Percentiles rank a stretch among this genome's conserved stretches.
Conservation (phyloP, 164 flowering plant genomes). For the Vitis riparia region DNA sequence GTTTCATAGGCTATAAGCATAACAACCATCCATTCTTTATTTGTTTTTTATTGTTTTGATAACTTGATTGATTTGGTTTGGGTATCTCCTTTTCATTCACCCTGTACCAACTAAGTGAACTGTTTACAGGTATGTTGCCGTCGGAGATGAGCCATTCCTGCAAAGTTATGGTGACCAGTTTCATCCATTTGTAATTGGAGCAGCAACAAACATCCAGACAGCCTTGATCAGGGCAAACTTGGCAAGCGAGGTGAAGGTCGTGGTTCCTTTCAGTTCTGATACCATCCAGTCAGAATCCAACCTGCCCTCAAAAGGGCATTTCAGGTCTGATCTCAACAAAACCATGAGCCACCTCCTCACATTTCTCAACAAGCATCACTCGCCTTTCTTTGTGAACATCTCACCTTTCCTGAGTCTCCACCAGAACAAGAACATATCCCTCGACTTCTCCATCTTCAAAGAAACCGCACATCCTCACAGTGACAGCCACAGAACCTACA, state of each 20-base stretch:
- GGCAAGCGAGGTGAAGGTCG: constrained; percentile 64
- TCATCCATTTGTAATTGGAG: constrained; percentile 69
- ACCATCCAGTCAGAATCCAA: constrained; percentile 50
- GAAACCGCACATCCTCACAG: constrained; percentile 47
- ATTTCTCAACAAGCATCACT: constrained; percentile 61
- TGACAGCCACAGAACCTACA: constrained; percentile 59
- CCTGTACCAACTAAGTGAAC: neutral
- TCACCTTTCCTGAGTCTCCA: constrained; percentile 65
- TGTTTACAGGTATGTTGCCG: constrained; percentile 68
- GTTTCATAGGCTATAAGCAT: no score
- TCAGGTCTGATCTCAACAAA: constrained; percentile 74
- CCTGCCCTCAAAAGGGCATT: constrained; percentile 70
- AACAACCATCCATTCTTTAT: no score
- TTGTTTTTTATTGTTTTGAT: no score
- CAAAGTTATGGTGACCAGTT: constrained; percentile 66
- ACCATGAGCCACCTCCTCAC: constrained; percentile 79
- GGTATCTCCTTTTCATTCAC: neutral
- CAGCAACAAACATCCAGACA: constrained; percentile 66
- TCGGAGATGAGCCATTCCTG: constrained; percentile 87
- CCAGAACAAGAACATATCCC: constrained; percentile 64
- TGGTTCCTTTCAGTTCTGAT: constrained; percentile 82
- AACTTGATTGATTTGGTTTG: no score
- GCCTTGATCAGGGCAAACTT: constrained; percentile 65
- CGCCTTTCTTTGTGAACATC: constrained; percentile 74
- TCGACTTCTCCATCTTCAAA: constrained; percentile 61